Evolutionary conservation across 2,329 filamentous ascomycete genomes (phyloP).

Genomic region (Fusarium sp.): DNA sequence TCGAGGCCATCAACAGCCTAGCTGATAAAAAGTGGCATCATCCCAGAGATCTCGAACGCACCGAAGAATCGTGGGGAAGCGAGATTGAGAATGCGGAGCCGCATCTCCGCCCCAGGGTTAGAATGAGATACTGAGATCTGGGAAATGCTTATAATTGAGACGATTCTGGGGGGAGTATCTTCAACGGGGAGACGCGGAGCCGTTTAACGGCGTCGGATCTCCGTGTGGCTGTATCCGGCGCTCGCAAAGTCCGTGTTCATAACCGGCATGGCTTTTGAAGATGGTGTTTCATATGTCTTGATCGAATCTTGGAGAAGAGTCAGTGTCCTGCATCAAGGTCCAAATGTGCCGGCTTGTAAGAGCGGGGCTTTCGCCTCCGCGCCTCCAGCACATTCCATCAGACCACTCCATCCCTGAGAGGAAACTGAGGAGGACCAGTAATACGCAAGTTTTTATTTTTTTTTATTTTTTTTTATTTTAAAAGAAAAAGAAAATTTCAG

Average conservation of each 20-base stretch:
- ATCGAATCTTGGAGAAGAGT: too few relatives aligned
- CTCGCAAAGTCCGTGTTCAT: background rate
- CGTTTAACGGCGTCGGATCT: slow-evolving; percentile 16
- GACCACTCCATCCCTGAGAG: slow-evolving; percentile 26
- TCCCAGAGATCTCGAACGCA: slow-evolving; percentile 17
- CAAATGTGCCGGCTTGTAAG: background rate
- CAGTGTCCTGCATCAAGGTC: slow-evolving; percentile 1
- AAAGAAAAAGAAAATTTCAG: too few relatives aligned
- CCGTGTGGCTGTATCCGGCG: slow-evolving; percentile 9
- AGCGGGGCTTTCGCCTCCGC: slow-evolving; percentile 41
- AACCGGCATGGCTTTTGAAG: too few relatives aligned
- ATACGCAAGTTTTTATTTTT: too few relatives aligned
- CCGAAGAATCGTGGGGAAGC: slow-evolving; percentile 11
- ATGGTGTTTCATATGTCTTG: too few relatives aligned
- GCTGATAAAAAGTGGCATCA: slow-evolving; percentile 11
- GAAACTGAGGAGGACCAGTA: slow-evolving; percentile 16
- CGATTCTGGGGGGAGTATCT: background rate
- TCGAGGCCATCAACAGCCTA: too few relatives aligned
- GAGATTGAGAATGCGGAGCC: slow-evolving; percentile 22
- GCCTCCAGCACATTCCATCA: slow-evolving; percentile 14
- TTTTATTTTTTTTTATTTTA: too few relatives aligned
- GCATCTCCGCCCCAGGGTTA: slow-evolving; percentile 15
- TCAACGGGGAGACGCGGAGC: slow-evolving; percentile 7
- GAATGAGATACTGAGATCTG: slow-evolving; percentile 2
- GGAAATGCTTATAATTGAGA: background rate